These are phyloP conservation scores for Amphibolis antarctica DNA, from an alignment of 106 monocot genomes.

Conservation along the genomic window DNA sequence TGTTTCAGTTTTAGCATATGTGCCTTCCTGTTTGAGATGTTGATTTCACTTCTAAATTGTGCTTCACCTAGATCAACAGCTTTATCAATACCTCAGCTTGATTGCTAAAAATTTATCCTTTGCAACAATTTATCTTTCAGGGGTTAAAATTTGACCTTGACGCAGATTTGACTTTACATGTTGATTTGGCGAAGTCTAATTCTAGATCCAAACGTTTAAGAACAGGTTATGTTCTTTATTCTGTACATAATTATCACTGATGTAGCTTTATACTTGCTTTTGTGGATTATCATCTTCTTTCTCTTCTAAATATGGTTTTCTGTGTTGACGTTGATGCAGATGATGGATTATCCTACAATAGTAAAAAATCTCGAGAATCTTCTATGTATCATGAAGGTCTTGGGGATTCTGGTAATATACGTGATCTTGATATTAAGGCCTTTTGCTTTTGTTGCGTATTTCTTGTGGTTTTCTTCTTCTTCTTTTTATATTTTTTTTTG, in stretches of 20 bases:
- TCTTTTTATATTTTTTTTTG: no score
- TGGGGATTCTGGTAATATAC: slow-evolving; percentile 42
- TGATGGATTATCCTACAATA: slow-evolving; percentile 24
- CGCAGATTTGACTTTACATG: slow-evolving; percentile 45
- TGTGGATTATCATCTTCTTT: not conserved
- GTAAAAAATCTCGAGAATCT: slow-evolving; percentile 31
- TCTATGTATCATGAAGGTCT: slow-evolving; percentile 26
- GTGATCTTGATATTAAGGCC: not conserved
- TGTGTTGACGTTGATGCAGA: slow-evolving; percentile 13
- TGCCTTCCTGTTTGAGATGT: no score
- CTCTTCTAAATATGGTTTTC: not conserved
- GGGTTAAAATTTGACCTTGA: slow-evolving; percentile 82
- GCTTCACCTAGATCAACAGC: no score
- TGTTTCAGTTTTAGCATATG: no score
- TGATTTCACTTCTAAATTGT: no score
- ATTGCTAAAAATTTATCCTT: no score
- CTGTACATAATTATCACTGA: not conserved
- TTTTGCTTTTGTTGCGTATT: not conserved
- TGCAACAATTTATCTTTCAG: slow-evolving; percentile 16
- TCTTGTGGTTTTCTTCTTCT: no score
- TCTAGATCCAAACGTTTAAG: slow-evolving; percentile 60
- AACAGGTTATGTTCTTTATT: slow-evolving; percentile 32
- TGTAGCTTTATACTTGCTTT: not conserved
- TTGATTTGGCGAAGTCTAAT: slow-evolving; percentile 82
- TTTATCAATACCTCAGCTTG: no score